Base-by-base conservation (phyloP, 75 land plant genomes). In the Cunninghamia lanceolata region DNA sequence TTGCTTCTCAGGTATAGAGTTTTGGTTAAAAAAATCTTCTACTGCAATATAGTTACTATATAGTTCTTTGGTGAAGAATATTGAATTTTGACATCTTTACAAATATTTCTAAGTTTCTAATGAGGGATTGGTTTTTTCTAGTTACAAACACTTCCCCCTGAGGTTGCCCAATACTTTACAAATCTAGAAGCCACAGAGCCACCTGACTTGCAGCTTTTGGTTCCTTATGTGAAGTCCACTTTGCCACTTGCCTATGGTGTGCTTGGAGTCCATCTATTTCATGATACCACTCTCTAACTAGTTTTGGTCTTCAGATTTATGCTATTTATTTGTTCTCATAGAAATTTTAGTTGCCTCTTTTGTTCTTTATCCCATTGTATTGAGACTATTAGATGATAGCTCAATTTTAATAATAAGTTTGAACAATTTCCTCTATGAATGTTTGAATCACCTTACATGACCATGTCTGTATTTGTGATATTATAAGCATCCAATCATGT, bases 221-320 rank as follows among this genome's bases (percentile, higher is more conserved):
- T n/a, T n/a, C n/a, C n/a, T n/a, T n/a, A n/a, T n/a, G n/a, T n/a
- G n/a, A n/a, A n/a, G n/a, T n/a, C n/a, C n/a, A n/a, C n/a, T n/a
- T 82, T 98, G 71, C 99, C 99, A 36, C 89, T 98, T 50, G 96
- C 96, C 38, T 98, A 98, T 93, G 98, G 99, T 73, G 98, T 98
- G 19, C 89, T 96, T 91, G 98, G 97, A 34, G 93, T 98, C 86
- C 95, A 96, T 80, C 78, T 98, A 30, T 96, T 98, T 89, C 99
- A 98, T 94, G 99, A n/a, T 97, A 90, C 83, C 85, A 17, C n/a
- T 82, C 63, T 42, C 52, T 74, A 42, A 56, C 35, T 32, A 34
- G 15, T 16, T 84, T 66, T 66, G 7, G 8, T 66, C 79, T 30
- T 84, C 16, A 66, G 81, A 34, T 14, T 84, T 1, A 25, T 82